phyloP scores from a whole-genome alignment of 2,329 filamentous ascomycete genomes.

The Fonsecaea pugnacius region DNA sequence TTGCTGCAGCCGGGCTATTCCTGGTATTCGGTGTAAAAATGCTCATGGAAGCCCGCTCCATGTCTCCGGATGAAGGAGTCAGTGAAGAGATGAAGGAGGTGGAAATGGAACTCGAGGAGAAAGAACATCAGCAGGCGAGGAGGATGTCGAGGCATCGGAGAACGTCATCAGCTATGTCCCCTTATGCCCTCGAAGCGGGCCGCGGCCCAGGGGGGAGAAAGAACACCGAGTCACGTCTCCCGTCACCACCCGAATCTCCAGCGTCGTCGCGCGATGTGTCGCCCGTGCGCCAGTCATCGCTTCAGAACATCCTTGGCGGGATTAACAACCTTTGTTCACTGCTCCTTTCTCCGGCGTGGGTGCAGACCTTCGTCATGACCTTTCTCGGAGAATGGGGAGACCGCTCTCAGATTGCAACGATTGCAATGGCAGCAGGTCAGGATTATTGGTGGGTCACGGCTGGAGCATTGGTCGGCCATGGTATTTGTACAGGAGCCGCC shows the following conservation, averaged over 20 bases:
- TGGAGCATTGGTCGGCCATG: constrained; percentile 84
- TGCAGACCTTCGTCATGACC: constrained; percentile 98
- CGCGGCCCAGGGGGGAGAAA: constrained; percentile 65
- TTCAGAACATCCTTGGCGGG: constrained; percentile 60
- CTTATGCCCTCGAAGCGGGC: constrained; percentile 80
- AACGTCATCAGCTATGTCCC: constrained; percentile 65
- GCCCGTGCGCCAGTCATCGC: constrained; percentile 52
- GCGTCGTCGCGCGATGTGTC: constrained; percentile 68
- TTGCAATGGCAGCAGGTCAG: constrained; percentile 97
- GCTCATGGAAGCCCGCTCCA: constrained; percentile 81
- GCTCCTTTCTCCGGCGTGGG: constrained; percentile 92
- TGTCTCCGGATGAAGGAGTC: constrained; percentile 88
- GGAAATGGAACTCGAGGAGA: constrained; percentile 89
- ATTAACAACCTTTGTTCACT: constrained; percentile 85
- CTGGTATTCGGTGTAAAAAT: constrained; percentile 85
- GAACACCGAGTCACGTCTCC: constrained; percentile 73
- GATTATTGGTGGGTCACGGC: constrained; percentile 99
- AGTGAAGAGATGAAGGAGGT: constrained; percentile 98
- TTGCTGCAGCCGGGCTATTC: constrained; percentile 83
- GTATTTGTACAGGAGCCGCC: constrained; percentile 85
- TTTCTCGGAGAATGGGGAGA: constrained; percentile 99
- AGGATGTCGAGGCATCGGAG: constrained; percentile 60
- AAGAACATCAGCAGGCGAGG: constrained; percentile 72
- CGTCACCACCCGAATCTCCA: constrained; percentile 78
- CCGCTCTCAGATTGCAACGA: constrained; percentile 94